Conservation (phyloP, 306 rosid species). For the Begonia peltatifolia region DNA sequence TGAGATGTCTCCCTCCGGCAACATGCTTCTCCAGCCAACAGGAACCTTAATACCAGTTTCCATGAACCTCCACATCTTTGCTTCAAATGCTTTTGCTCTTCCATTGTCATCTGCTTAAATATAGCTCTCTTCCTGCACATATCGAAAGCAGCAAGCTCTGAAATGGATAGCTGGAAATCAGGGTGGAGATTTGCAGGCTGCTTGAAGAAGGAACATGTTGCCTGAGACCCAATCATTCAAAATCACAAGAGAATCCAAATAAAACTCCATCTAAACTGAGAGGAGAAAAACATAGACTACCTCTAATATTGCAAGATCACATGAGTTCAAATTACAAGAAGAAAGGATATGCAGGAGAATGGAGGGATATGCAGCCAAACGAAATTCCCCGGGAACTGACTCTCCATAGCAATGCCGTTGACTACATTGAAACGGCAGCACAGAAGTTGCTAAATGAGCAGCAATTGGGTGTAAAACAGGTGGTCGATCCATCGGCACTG, state of each 20-base stretch:
- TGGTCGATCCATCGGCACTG: constrained; percentile 99
- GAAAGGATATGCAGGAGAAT: constrained; percentile 92
- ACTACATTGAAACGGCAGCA: constrained; percentile 52
- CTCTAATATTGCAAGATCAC: constrained; percentile 90
- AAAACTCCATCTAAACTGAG: constrained; percentile 1
- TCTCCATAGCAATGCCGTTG: constrained; percentile 78
- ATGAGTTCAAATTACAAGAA: constrained; percentile 68
- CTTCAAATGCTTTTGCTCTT: constrained; percentile 51
- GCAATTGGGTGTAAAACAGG: constrained; percentile 63
- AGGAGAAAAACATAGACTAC: constrained; percentile 34
- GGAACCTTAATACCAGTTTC: constrained; percentile 85
- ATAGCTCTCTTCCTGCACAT: constrained; percentile 84
- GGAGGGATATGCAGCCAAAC: constrained; percentile 76
- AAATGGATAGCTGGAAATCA: constrained; percentile 50
- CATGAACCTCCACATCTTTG: constrained; percentile 89
- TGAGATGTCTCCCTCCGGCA: constrained; percentile 79
- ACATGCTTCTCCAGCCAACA: constrained; percentile 83
- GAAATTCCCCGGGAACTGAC: constrained; percentile 84
- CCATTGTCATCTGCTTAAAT: constrained; percentile 72
- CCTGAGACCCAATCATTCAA: constrained; percentile 52
- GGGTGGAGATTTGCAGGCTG: constrained; percentile 80
- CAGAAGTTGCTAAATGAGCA: constrained; percentile 43
- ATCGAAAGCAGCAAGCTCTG: constrained; percentile 89
- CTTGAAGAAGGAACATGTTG: constrained; percentile 87
- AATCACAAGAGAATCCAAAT: constrained; percentile 20